A percentile compares a stretch with the other conserved stretches of the same genome.
Conservation (phyloP, 164 flowering plant genomes). For the Macadamia integrifolia region DNA sequence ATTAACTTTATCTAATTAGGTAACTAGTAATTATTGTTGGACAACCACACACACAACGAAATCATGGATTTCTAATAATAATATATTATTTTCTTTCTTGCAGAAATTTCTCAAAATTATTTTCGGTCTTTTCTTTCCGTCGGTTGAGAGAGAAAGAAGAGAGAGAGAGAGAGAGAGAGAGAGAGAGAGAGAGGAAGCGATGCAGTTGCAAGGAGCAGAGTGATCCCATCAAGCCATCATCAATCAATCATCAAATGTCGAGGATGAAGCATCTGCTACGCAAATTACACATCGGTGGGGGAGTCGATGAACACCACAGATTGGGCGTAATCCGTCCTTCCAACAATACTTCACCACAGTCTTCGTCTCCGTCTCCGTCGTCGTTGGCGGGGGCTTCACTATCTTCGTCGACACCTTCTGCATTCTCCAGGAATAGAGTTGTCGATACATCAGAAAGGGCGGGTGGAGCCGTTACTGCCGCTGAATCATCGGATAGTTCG, state of each 20-base stretch:
- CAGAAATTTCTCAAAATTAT: too few relatives aligned
- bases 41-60: too few relatives aligned
- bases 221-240: too few relatives aligned
- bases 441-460: not conserved
- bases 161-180: conserved; percentile 5
- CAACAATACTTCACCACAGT: conserved; percentile 8
- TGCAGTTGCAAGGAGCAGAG: conserved; percentile 11
- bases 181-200: not conserved
- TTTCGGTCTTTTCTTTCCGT: too few relatives aligned
- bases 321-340: conserved; percentile 25
- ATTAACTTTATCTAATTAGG: too few relatives aligned
- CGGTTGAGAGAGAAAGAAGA: not conserved
- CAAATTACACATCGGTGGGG: conserved; percentile 74
- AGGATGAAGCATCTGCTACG: conserved; percentile 79
- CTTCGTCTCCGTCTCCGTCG: conserved; percentile 6
- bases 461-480: not conserved
- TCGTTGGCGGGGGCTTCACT: conserved; percentile 9
- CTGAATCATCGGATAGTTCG: not conserved
- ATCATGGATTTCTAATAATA: too few relatives aligned
- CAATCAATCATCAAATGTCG: conserved; percentile 39
- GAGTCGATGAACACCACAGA: conserved; percentile 31
- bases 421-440: not conserved
- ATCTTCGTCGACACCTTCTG: conserved; percentile 10
- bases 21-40: too few relatives aligned
- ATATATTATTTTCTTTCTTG: too few relatives aligned